Conservation (phyloP, 1,139 yeast species). For the Geotrichum europaeum region DNA sequence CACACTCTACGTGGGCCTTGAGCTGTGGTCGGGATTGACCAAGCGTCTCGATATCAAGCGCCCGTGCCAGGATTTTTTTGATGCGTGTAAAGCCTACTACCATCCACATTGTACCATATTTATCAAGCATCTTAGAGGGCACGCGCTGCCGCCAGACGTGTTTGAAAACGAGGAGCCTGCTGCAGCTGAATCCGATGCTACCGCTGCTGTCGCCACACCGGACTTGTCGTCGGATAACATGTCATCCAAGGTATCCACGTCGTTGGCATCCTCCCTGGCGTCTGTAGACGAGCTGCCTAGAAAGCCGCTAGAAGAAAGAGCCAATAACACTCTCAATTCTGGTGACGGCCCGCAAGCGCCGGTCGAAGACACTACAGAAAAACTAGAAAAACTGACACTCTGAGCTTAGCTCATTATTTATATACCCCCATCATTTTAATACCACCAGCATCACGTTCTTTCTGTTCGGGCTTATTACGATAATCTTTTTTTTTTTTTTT, state of each 20-base stretch:
- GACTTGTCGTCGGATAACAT: not conserved
- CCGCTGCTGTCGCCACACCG: not conserved
- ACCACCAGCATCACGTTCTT: not conserved
- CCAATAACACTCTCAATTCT: not conserved
- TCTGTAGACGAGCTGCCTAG: not conserved
- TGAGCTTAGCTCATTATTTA: not conserved
- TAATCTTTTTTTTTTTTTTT: not conserved
- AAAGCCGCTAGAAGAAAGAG: not conserved
- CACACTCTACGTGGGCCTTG: constrained; percentile 73
- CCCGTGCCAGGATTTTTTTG: constrained; percentile 86
- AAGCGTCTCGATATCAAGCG: constrained; percentile 74
- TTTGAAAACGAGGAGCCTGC: constrained; percentile 70
- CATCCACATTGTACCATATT: constrained; percentile 53
- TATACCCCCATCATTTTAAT: not conserved
- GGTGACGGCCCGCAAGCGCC: not conserved
- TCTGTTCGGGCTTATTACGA: not conserved
- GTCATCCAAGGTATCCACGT: not conserved
- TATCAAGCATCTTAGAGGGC: constrained; percentile 68
- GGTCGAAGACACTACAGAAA: not conserved
- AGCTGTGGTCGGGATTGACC: constrained; percentile 47
- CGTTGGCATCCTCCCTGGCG: not conserved
- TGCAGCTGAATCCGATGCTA: constrained; percentile 37
- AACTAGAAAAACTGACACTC: not conserved
- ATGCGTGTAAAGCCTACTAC: constrained; percentile 65
- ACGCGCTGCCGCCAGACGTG: constrained; percentile 79